A percentile compares a stretch with the other conserved stretches of the same genome.
These are phyloP conservation scores for Aspergillus olivimuriae DNA, from an alignment of 495 filamentous ascomycete genomes.

Conservation along the genomic window DNA sequence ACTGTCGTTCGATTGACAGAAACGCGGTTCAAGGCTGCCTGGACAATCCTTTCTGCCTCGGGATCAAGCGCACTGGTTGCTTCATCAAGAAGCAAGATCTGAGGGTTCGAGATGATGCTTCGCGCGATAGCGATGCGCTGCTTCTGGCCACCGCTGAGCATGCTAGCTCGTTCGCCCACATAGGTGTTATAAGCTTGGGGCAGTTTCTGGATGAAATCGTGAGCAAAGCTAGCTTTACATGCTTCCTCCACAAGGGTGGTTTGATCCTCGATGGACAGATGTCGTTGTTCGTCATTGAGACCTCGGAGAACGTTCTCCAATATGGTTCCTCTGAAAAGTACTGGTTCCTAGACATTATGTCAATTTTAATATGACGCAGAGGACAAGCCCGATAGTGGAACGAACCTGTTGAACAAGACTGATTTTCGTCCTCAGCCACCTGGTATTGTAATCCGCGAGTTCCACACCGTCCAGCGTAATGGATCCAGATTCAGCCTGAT, in stretches of 20 bases:
- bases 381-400: neutral
- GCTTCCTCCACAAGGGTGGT: slow-evolving; percentile 12
- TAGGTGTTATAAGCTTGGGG: slow-evolving; percentile 16
- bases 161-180: slow-evolving; percentile 14
- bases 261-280: slow-evolving; percentile 11
- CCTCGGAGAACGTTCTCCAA: slow-evolving; percentile 58
- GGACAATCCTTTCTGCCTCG: slow-evolving; percentile 30
- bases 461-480: slow-evolving; percentile 43
- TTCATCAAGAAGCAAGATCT: slow-evolving; percentile 59
- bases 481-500: slow-evolving; percentile 19
- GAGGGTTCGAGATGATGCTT: slow-evolving; percentile 69
- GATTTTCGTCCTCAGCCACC: slow-evolving; percentile 43
- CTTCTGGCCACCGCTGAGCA: slow-evolving; percentile 37
- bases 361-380: neutral
- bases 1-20: slow-evolving; percentile 21
- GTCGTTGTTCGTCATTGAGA: slow-evolving; percentile 1
- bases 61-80: slow-evolving; percentile 39
- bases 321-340: slow-evolving; percentile 60
- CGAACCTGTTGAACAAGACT: slow-evolving; percentile 41
- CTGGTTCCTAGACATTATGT: slow-evolving; percentile 39
- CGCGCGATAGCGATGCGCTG: slow-evolving; percentile 60
- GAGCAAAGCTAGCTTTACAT: slow-evolving; percentile 7
- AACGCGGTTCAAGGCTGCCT: slow-evolving; percentile 26
- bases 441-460: slow-evolving; percentile 43
- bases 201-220: slow-evolving; percentile 21